Conservation (phyloP, 805 yeast species). For the Wickerhamiella azyma region DNA sequence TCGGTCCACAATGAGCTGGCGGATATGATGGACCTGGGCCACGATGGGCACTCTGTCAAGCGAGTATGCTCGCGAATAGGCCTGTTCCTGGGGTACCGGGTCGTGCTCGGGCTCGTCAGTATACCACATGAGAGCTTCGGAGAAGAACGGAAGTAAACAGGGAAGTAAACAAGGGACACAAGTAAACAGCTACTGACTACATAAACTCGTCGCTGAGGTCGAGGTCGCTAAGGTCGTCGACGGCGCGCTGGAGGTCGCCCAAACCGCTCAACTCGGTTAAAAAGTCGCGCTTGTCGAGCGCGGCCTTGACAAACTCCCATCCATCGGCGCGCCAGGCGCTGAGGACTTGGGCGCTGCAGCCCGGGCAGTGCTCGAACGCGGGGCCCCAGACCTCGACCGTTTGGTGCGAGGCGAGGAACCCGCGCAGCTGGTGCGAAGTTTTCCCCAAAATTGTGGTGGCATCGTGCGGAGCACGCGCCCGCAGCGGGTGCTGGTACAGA, state of each 20-base stretch:
- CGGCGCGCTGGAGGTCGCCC: slow-evolving; percentile 52
- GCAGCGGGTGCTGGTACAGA: slow-evolving; percentile 49
- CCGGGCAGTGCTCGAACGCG: slow-evolving; percentile 69
- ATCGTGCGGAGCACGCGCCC: slow-evolving; percentile 33
- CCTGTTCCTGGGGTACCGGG: too few relatives aligned
- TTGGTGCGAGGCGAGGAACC: slow-evolving; percentile 56
- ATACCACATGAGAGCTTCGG: background rate
- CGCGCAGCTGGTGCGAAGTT: slow-evolving; percentile 83
- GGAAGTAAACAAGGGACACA: background rate
- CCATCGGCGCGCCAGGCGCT: slow-evolving; percentile 38
- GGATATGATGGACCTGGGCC: slow-evolving; percentile 5
- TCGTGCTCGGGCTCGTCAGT: background rate
- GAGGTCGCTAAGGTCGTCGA: slow-evolving; percentile 39
- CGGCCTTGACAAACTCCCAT: slow-evolving; percentile 70
- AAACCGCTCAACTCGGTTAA: slow-evolving; percentile 75
- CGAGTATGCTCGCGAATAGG: background rate
- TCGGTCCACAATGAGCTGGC: slow-evolving; percentile 29
- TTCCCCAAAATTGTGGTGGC: slow-evolving; percentile 43
- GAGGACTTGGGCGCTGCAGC: slow-evolving; percentile 57
- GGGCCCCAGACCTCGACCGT: slow-evolving; percentile 56
- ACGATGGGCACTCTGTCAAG: slow-evolving; percentile 2
- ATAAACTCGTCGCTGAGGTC: slow-evolving; percentile 20
- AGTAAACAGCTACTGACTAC: background rate
- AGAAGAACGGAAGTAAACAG: background rate
- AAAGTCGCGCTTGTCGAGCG: slow-evolving; percentile 51